Conservation (phyloP, 148 eudicot genomes). For the Fagopyrum esculentum region DNA sequence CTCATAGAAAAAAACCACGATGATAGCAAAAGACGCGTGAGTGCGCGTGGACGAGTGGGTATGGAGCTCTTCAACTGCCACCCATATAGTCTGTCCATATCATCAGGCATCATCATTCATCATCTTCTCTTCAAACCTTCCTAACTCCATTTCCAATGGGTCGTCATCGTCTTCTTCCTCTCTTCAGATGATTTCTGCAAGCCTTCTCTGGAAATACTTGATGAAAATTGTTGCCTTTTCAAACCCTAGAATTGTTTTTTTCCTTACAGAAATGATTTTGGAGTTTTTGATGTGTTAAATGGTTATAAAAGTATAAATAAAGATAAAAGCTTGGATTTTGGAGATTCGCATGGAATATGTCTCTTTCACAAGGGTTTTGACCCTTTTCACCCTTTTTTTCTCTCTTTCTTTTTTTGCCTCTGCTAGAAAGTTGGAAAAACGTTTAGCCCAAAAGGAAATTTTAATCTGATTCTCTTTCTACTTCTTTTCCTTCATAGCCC, state of each 20-base stretch:
- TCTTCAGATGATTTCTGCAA: background rate
- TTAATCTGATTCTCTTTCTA: slow-evolving; percentile 21
- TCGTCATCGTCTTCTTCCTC: slow-evolving; percentile 2
- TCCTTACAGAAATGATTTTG: background rate
- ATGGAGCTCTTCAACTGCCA: slow-evolving; percentile 10
- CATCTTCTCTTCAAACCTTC: background rate
- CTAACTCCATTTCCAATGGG: slow-evolving; percentile 1
- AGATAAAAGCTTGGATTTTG: slow-evolving; percentile 14
- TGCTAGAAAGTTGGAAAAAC: slow-evolving; percentile 15
- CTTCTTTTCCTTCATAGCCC: slow-evolving; percentile 12
- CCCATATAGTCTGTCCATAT: slow-evolving; percentile 2
- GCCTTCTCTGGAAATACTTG: background rate
- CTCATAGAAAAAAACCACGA: background rate
- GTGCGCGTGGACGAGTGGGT: background rate
- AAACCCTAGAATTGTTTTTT: background rate
- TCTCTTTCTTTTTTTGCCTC: background rate
- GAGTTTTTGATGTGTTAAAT: background rate
- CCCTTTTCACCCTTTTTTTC: slow-evolving; percentile 12
- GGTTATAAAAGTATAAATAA: background rate
- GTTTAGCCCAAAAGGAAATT: slow-evolving; percentile 21
- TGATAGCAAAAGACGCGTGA: background rate
- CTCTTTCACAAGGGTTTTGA: slow-evolving; percentile 35
- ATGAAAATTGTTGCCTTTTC: background rate
- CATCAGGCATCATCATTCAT: slow-evolving; percentile 11
- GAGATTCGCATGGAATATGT: slow-evolving; percentile 26